Evolutionary conservation across 192 early-diverging fungal genomes (phyloP).

Genomic region (Podila minutissima): DNA sequence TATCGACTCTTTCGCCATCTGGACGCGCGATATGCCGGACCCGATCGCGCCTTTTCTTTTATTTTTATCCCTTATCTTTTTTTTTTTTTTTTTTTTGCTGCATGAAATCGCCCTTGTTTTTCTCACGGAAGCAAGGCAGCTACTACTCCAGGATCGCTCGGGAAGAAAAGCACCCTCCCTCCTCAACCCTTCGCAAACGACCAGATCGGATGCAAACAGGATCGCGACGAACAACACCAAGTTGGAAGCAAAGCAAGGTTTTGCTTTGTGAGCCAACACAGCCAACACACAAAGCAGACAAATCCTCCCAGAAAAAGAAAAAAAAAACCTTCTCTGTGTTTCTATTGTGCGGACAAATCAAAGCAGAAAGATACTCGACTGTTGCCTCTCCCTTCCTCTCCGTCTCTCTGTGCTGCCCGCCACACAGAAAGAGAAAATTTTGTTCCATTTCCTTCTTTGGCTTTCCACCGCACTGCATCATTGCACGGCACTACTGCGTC

Average conservation of each 20-base stretch:
- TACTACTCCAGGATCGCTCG: too few relatives aligned
- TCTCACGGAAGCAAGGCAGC: too few relatives aligned
- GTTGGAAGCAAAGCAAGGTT: too few relatives aligned
- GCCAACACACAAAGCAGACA: too few relatives aligned
- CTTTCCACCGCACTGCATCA: background rate
- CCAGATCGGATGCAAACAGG: background rate
- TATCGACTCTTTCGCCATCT: too few relatives aligned
- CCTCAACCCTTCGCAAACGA: background rate
- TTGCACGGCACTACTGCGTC: slow-evolving; percentile 2
- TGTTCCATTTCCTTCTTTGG: slow-evolving; percentile 40
- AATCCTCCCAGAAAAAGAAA: too few relatives aligned
- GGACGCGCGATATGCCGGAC: background rate
- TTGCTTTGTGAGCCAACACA: too few relatives aligned
- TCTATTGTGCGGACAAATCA: too few relatives aligned
- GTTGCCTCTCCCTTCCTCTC: background rate
- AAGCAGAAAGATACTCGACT: too few relatives aligned
- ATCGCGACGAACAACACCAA: too few relatives aligned
- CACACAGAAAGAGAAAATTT: slow-evolving; percentile 14
- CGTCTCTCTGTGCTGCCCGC: background rate
- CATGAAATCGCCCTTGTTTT: background rate
- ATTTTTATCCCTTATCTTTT: background rate
- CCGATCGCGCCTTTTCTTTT: background rate
- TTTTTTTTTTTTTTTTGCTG: background rate
- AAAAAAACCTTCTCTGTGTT: too few relatives aligned
- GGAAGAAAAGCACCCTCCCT: too few relatives aligned